Percentiles rank a stretch among this genome's conserved stretches.
Evolutionary conservation across 2,329 filamentous ascomycete species (phyloP).

Genomic region (Curvularia eragrostidis): DNA sequence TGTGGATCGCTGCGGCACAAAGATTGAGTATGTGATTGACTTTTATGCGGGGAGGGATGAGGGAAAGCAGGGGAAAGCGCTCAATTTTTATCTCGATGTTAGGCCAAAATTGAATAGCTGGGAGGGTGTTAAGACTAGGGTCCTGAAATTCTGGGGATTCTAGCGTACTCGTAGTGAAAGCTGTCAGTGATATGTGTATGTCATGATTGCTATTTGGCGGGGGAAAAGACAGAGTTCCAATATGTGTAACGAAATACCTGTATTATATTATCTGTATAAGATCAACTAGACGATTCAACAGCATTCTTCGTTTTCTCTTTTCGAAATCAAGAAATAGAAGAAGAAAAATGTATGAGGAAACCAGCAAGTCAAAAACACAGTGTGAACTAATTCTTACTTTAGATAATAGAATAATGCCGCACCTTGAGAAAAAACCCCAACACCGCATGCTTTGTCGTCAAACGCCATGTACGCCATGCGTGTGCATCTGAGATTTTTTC

Average conservation of each 20-base stretch:
- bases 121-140: slow-evolving; percentile 66
- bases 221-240: not conserved
- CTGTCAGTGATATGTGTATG: not conserved
- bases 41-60: slow-evolving; percentile 81
- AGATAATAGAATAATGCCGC: not conserved
- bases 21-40: slow-evolving; percentile 95
- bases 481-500: slow-evolving; percentile 8
- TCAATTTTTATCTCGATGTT: slow-evolving; percentile 71
- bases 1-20: slow-evolving; percentile 84
- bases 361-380: not conserved
- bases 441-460: slow-evolving; percentile 6
- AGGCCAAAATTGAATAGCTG: slow-evolving; percentile 69
- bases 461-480: slow-evolving; percentile 15
- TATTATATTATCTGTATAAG: not conserved
- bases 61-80: slow-evolving; percentile 52
- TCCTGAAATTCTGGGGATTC: slow-evolving; percentile 56
- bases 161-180: slow-evolving; percentile 27
- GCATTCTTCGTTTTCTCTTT: not conserved
- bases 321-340: not conserved
- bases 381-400: not conserved
- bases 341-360: not conserved
- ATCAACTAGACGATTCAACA: not conserved
- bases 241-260: not conserved
- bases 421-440: not conserved
- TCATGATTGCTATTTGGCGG: not conserved